Percentiles rank a stretch among this genome's conserved stretches.
These are phyloP conservation scores for Colletotrichum simmondsii DNA, from an alignment of 2,329 filamentous ascomycete species.

Conservation along the genomic window DNA sequence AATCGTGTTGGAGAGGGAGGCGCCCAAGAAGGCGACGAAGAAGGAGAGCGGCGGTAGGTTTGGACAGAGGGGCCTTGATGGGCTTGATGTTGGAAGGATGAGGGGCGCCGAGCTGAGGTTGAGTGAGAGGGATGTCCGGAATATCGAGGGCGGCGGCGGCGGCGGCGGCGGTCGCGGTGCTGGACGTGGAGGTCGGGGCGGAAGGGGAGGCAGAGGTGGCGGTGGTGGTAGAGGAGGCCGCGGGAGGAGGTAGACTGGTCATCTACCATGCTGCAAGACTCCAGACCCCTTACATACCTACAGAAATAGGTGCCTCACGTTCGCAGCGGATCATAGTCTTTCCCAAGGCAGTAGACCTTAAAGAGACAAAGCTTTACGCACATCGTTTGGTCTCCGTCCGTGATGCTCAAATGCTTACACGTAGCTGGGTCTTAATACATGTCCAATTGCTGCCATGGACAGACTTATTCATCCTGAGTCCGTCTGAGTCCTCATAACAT, in stretches of 20 bases:
- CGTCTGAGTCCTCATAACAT: no score
- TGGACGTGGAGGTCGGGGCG: conserved; percentile 28
- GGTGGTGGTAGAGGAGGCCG: conserved; percentile 51
- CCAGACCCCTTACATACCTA: not conserved
- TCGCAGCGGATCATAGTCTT: not conserved
- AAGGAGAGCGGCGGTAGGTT: conserved; percentile 52
- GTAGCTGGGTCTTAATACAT: no score
- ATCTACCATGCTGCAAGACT: not conserved
- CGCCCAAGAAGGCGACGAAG: conserved; percentile 48
- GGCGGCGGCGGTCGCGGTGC: conserved; percentile 40
- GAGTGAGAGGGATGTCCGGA: conserved; percentile 79
- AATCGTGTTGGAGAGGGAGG: conserved; percentile 79
- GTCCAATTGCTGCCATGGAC: no score
- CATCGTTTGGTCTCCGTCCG: not conserved
- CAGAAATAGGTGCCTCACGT: not conserved
- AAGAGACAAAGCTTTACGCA: not conserved
- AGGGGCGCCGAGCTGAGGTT: conserved; percentile 82
- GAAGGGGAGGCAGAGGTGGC: conserved; percentile 46
- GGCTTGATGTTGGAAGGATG: conserved; percentile 83
- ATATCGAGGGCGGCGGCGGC: conserved; percentile 71
- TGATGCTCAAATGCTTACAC: not conserved
- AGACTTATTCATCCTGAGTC: no score
- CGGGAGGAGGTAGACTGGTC: conserved; percentile 13
- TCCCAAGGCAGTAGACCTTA: not conserved
- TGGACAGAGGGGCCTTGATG: conserved; percentile 71